phyloP scores from a whole-genome alignment of 1,284 basidiomycete species.

The Leccinum laetum region DNA sequence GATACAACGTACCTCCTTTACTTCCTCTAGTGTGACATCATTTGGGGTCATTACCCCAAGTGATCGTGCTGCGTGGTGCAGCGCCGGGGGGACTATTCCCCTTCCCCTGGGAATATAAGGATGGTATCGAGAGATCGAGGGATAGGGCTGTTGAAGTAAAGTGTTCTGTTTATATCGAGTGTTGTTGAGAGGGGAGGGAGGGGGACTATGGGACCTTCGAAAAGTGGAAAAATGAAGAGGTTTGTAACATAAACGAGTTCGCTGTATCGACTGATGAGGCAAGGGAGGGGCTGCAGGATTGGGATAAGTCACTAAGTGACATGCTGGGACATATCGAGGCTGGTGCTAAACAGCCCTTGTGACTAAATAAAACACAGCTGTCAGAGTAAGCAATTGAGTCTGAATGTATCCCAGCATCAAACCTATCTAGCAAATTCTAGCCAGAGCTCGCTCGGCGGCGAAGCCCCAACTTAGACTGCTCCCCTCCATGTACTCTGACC shows the following conservation, averaged over 20 bases:
- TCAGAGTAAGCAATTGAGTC: not conserved
- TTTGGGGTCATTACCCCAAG: not conserved
- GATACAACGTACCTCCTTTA: not conserved
- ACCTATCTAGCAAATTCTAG: too few species aligned
- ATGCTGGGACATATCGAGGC: not conserved
- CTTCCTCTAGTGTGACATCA: not conserved
- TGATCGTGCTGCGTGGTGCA: not conserved
- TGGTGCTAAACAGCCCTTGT: not conserved
- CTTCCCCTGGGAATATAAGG: not conserved
- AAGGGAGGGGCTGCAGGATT: not conserved
- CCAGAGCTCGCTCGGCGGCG: too few species aligned
- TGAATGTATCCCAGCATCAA: not conserved
- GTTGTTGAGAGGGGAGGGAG: not conserved
- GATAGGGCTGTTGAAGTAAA: not conserved
- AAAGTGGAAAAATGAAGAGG: too few species aligned
- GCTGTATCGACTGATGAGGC: not conserved
- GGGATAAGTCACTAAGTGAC: not conserved
- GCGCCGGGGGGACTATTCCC: not conserved
- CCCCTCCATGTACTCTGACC: too few species aligned
- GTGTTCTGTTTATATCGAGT: not conserved
- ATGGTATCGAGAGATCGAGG: not conserved
- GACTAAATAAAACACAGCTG: not conserved
- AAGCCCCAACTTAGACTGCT: too few species aligned
- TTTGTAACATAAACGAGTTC: not conserved
- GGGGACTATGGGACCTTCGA: not conserved